A percentile compares a stretch with the other conserved stretches of the same genome.
phyloP scores from a whole-genome alignment of 1,139 yeast species.

The Hansenula sp. region DNA sequence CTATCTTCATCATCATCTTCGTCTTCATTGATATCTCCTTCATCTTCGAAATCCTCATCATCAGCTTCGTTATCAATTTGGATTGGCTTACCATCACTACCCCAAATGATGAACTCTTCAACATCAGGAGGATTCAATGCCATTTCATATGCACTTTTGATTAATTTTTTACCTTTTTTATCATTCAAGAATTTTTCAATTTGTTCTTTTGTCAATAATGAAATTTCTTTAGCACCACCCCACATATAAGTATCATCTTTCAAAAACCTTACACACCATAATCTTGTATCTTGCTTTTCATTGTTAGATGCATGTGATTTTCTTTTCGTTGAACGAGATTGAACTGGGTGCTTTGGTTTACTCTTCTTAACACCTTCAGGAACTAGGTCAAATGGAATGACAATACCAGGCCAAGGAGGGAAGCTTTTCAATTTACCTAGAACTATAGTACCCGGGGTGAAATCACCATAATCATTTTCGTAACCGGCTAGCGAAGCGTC shows the following conservation, averaged over 20 bases:
- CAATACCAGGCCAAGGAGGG: constrained; percentile 83
- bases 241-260: constrained; percentile 67
- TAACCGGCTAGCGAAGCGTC: neutral
- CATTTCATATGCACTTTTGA: constrained; percentile 25
- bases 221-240: constrained; percentile 46
- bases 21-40: constrained; percentile 15
- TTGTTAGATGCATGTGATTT: constrained; percentile 21
- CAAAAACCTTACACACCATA: constrained; percentile 50
- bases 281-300: constrained; percentile 20
- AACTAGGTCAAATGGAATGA: constrained; percentile 52
- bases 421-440: constrained; percentile 75
- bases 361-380: constrained; percentile 49
- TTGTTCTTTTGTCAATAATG: constrained; percentile 28
- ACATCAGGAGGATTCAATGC: constrained; percentile 24
- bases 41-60: constrained; percentile 20
- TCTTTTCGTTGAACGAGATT: neutral
- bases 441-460: constrained; percentile 38
- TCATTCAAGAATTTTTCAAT: constrained; percentile 25
- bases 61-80: constrained; percentile 21
- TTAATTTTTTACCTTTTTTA: constrained; percentile 25
- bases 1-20: constrained; percentile 25
- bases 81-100: constrained; percentile 25
- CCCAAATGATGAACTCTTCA: constrained; percentile 24
- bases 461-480: constrained; percentile 14
- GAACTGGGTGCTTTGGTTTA: constrained; percentile 40